Evolutionary conservation across 2,329 filamentous ascomycete species (phyloP).

Genomic region (Fusarium fujikuroi): DNA sequence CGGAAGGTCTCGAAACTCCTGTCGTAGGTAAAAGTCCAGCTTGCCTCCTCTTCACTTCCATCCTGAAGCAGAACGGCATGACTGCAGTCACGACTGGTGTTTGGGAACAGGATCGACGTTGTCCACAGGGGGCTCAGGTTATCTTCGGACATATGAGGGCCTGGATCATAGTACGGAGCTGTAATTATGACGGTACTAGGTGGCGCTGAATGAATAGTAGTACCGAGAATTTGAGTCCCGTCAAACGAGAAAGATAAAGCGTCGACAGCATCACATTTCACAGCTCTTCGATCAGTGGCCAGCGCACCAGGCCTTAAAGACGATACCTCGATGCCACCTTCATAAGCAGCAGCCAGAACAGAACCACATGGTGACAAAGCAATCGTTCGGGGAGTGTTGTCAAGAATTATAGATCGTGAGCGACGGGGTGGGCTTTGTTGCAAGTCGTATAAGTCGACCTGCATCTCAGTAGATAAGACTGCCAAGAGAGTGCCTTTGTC

Average conservation of each 20-base stretch:
- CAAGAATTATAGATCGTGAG: conserved; percentile 79
- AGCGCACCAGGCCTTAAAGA: conserved; percentile 73
- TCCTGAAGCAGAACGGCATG: conserved; percentile 77
- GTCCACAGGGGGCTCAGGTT: conserved; percentile 83
- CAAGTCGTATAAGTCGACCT: conserved; percentile 87
- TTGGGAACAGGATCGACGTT: conserved; percentile 85
- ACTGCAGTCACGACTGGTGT: conserved; percentile 81
- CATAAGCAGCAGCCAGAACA: conserved; percentile 85
- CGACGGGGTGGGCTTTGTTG: conserved; percentile 71
- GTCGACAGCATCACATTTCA: conserved; percentile 82
- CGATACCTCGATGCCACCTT: conserved; percentile 88
- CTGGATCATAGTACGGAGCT: conserved; percentile 81
- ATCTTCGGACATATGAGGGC: conserved; percentile 72
- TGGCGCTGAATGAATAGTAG: conserved; percentile 71
- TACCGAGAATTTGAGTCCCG: conserved; percentile 81
- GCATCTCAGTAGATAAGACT: conserved; percentile 83
- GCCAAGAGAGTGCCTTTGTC: conserved; percentile 82
- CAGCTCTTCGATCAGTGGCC: conserved; percentile 75
- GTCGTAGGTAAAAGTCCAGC: conserved; percentile 83
- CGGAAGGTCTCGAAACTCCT: conserved; percentile 80
- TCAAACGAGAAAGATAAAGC: conserved; percentile 79
- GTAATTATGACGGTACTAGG: conserved; percentile 81
- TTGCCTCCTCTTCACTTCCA: conserved; percentile 70
- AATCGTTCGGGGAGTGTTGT: conserved; percentile 81
- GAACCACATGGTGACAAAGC: conserved; percentile 83